These are phyloP conservation scores for Hortiboletus flavorubellus DNA, from an alignment of 768 basidiomycete species.

Conservation along the genomic window DNA sequence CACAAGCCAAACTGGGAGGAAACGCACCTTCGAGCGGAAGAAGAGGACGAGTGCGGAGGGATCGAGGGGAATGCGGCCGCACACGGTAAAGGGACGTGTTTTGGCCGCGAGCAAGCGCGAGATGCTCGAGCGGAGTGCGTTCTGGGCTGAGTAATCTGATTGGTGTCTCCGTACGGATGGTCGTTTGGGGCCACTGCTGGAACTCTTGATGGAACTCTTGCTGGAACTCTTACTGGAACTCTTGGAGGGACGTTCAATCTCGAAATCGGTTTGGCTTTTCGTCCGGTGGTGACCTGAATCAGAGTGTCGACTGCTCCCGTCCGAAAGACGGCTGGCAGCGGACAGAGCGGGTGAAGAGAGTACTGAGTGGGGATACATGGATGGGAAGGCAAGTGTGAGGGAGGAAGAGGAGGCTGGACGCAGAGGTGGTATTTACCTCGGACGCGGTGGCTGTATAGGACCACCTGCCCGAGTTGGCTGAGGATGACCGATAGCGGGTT, in stretches of 20 bases:
- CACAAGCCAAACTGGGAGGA: background rate
- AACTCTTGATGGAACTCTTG: constrained; percentile 27
- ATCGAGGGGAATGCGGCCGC: constrained; percentile 69
- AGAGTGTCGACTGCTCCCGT: constrained; percentile 34
- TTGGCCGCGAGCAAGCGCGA: constrained; percentile 55
- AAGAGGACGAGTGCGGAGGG: constrained; percentile 65
- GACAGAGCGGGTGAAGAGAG: constrained; percentile 33
- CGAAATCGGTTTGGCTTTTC: constrained; percentile 53
- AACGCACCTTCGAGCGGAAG: constrained; percentile 71
- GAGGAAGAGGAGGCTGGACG: constrained; percentile 7
- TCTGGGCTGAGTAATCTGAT: constrained; percentile 50
- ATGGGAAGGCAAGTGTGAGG: constrained; percentile 12
- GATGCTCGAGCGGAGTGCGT: constrained; percentile 52
- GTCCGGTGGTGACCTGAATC: constrained; percentile 36
- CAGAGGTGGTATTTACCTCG: constrained; percentile 30
- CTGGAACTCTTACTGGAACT: constrained; percentile 30
- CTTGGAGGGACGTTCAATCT: constrained; percentile 52
- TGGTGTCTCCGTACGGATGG: constrained; percentile 31
- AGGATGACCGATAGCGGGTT: constrained; percentile 28
- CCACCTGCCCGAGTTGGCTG: constrained; percentile 32
- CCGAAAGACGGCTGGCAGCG: constrained; percentile 38
- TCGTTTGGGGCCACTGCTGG: constrained; percentile 29
- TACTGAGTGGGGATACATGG: constrained; percentile 30
- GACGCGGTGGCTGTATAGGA: constrained; percentile 31
- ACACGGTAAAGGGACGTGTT: constrained; percentile 58